These are phyloP conservation scores for Rhodomyrtus tomentosa DNA, from an alignment of 345 rosid species.

Conservation along the genomic window DNA sequence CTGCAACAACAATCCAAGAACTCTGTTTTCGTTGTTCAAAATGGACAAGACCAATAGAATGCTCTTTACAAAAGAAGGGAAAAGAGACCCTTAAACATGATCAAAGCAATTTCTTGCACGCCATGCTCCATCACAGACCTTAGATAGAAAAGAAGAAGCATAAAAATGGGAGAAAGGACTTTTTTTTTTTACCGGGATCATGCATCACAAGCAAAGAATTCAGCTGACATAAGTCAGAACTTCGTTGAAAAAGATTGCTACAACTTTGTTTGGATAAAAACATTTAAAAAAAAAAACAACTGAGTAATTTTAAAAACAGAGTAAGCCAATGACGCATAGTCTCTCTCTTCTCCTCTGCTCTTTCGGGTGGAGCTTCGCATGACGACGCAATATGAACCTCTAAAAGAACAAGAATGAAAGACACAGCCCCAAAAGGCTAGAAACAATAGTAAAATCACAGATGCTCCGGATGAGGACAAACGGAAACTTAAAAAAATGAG, in stretches of 20 bases:
- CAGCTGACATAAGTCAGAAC: not conserved
- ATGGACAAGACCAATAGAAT: not conserved
- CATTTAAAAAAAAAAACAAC: not conserved
- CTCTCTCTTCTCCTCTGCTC: not conserved
- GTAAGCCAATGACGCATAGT: not conserved
- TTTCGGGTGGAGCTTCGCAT: not conserved
- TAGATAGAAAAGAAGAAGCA: not conserved
- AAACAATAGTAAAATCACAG: not conserved
- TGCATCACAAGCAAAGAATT: not conserved
- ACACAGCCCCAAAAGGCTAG: not conserved
- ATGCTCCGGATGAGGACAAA: not conserved
- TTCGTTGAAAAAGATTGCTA: not conserved
- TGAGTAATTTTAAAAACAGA: not conserved
- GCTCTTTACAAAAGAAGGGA: not conserved
- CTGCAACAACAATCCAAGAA: constrained; percentile 9
- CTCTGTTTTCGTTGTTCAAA: not conserved
- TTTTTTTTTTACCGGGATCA: not conserved
- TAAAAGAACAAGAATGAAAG: not conserved
- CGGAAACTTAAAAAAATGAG: not conserved
- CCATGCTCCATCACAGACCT: not conserved
- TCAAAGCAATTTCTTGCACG: not conserved
- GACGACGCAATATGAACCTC: not conserved
- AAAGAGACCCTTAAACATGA: not conserved
- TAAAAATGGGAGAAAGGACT: not conserved
- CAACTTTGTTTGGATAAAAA: not conserved